phyloP scores from a whole-genome alignment of 108 stramenopile species.

The Nannochloropsis gaditana region DNA sequence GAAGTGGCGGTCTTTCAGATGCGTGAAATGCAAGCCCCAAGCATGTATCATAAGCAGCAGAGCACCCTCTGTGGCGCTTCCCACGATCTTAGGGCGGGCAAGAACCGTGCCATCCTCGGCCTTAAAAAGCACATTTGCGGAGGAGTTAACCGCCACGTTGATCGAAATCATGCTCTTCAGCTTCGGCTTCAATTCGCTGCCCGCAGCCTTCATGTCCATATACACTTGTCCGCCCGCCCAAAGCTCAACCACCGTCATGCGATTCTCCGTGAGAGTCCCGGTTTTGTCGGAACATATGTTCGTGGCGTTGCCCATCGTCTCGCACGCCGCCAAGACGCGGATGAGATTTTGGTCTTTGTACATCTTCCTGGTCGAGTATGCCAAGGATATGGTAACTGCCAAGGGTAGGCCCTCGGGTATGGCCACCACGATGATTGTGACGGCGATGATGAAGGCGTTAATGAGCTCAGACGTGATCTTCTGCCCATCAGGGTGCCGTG shows the following conservation, averaged over 20 bases:
- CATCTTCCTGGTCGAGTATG: slow-evolving; percentile 73
- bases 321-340: slow-evolving; percentile 90
- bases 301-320: slow-evolving; percentile 98
- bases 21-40: slow-evolving; percentile 46
- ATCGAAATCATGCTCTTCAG: slow-evolving; percentile 33
- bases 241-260: slow-evolving; percentile 71
- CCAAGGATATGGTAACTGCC: slow-evolving; percentile 87
- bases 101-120: slow-evolving; percentile 35
- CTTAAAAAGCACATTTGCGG: slow-evolving; percentile 37
- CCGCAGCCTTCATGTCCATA: slow-evolving; percentile 20
- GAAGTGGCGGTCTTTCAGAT: slow-evolving; percentile 33
- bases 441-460: slow-evolving; percentile 72
- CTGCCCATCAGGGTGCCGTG: slow-evolving; percentile 36
- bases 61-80: slow-evolving; percentile 91
- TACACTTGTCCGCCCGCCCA: slow-evolving; percentile 33
- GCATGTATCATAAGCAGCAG: slow-evolving; percentile 56
- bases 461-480: slow-evolving; percentile 32
- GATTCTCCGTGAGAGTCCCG: slow-evolving; percentile 88
- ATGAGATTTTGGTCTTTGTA: slow-evolving; percentile 88
- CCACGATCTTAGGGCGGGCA: slow-evolving; percentile 51
- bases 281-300: slow-evolving; percentile 89
- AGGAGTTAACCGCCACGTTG: slow-evolving; percentile 50
- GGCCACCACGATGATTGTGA: slow-evolving; percentile 90
- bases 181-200: not conserved
- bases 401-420: slow-evolving; percentile 97